These are phyloP conservation scores for Lipomyces anomalus DNA, from an alignment of 805 yeast genomes.

Conservation along the genomic window DNA sequence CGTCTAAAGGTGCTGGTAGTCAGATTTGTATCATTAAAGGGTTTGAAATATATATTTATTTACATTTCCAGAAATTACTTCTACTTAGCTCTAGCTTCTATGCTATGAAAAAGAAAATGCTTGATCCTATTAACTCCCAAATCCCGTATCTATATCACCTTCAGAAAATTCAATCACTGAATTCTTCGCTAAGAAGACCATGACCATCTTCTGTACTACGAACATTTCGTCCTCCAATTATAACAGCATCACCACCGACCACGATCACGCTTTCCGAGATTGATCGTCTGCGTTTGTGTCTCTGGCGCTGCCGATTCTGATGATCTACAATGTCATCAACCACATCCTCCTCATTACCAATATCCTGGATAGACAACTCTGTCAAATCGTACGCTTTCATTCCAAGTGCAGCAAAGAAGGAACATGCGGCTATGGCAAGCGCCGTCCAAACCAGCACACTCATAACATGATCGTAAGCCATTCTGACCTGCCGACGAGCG, in stretches of 20 bases:
- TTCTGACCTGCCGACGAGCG: constrained; percentile 7
- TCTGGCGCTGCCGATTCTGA: background rate
- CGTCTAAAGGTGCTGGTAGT: too few relatives aligned
- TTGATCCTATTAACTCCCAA: too few relatives aligned
- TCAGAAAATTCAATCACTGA: too few relatives aligned
- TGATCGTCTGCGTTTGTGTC: background rate
- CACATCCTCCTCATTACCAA: background rate
- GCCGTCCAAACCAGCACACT: constrained; percentile 20
- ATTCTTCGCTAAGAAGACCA: too few relatives aligned
- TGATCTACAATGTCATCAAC: background rate
- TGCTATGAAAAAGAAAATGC: background rate
- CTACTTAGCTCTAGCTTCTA: background rate
- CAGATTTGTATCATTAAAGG: background rate
- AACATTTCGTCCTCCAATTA: background rate
- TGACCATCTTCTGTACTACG: too few relatives aligned
- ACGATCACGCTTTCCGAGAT: background rate
- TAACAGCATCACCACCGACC: background rate
- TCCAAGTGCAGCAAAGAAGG: constrained; percentile 9
- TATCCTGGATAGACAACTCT: constrained; percentile 6
- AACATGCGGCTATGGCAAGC: constrained; percentile 7
- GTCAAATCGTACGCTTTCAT: constrained; percentile 19
- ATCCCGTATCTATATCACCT: too few relatives aligned
- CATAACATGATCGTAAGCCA: constrained; percentile 21
- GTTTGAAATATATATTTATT: background rate
- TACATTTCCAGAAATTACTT: background rate